phyloP scores from a whole-genome alignment of 345 rosid genomes.

The Arabidopsis arenosa region DNA sequence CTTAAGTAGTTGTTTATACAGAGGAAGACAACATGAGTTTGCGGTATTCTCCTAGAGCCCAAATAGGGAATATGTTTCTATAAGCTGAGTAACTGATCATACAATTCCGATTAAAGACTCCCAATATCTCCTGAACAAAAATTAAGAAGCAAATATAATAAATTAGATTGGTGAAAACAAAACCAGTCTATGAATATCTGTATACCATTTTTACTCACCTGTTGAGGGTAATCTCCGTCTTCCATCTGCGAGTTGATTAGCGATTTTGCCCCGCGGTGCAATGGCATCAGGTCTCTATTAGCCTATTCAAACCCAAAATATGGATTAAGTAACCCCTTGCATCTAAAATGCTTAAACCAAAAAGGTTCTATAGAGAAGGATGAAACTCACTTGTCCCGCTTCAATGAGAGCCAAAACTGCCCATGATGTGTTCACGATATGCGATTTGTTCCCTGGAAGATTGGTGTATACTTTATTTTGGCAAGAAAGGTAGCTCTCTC shows the following conservation, averaged over 20 bases:
- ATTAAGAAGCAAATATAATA: not conserved
- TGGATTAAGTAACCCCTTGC: not conserved
- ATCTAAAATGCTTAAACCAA: not conserved
- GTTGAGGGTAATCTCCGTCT: slow-evolving; percentile 76
- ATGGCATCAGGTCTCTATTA: slow-evolving; percentile 58
- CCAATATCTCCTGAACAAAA: slow-evolving; percentile 58
- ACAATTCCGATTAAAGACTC: slow-evolving; percentile 69
- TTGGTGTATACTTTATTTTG: slow-evolving; percentile 59
- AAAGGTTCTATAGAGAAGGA: not conserved
- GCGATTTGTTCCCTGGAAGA: slow-evolving; percentile 54
- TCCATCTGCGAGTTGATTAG: slow-evolving; percentile 61
- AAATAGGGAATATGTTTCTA: slow-evolving; percentile 63
- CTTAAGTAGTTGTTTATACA: not conserved
- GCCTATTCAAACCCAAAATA: slow-evolving; percentile 39
- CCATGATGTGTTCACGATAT: slow-evolving; percentile 74
- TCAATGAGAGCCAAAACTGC: slow-evolving; percentile 72
- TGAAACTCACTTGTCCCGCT: slow-evolving; percentile 62
- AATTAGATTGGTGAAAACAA: not conserved
- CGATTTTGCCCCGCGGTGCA: slow-evolving; percentile 60
- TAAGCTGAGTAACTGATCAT: slow-evolving; percentile 71
- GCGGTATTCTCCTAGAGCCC: slow-evolving; percentile 72
- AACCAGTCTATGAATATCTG: not conserved
- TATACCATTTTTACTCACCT: slow-evolving; percentile 44
- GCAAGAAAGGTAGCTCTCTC: slow-evolving; percentile 74
- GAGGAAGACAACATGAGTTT: not conserved